phyloP scores from a whole-genome alignment of 768 basidiomycete species.

The Lyophyllum shimeji region DNA sequence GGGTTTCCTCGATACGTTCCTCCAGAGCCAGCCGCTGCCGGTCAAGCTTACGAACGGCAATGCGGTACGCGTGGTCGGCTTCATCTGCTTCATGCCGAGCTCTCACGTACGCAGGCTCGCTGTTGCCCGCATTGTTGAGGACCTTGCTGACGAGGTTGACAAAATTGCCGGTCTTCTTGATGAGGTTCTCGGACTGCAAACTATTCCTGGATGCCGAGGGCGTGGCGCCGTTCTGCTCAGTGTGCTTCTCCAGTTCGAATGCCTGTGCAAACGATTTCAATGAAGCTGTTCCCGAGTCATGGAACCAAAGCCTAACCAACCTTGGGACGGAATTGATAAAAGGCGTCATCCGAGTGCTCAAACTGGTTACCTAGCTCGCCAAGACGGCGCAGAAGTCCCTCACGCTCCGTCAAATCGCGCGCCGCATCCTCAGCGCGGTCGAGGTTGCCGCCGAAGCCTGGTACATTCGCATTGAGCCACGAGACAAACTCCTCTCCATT shows the following conservation, averaged over 20 bases:
- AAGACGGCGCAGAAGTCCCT: slow-evolving; percentile 64
- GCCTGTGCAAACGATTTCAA: slow-evolving; percentile 37
- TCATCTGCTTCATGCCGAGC: slow-evolving; percentile 77
- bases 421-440: slow-evolving; percentile 81
- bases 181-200: slow-evolving; percentile 46
- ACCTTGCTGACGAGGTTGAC: slow-evolving; percentile 76
- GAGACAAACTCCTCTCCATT: slow-evolving; percentile 86
- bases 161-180: slow-evolving; percentile 69
- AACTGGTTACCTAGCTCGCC: slow-evolving; percentile 85
- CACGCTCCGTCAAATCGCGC: slow-evolving; percentile 58
- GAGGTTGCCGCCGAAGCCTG: slow-evolving; percentile 73
- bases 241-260: slow-evolving; percentile 51
- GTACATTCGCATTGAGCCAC: slow-evolving; percentile 80
- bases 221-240: slow-evolving; percentile 19
- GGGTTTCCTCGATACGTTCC: slow-evolving; percentile 79
- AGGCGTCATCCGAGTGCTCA: slow-evolving; percentile 75
- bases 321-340: slow-evolving; percentile 83
- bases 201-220: slow-evolving; percentile 25
- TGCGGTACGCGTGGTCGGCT: slow-evolving; percentile 78
- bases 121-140: slow-evolving; percentile 44
- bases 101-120: slow-evolving; percentile 68
- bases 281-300: neutral
- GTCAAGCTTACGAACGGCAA: slow-evolving; percentile 81
- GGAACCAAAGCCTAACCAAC: slow-evolving; percentile 36
- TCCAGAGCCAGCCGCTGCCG: slow-evolving; percentile 83